These are phyloP conservation scores for Eragrostis tef DNA, from an alignment of 202 grass and related monocot genomes.

Conservation along the genomic window DNA sequence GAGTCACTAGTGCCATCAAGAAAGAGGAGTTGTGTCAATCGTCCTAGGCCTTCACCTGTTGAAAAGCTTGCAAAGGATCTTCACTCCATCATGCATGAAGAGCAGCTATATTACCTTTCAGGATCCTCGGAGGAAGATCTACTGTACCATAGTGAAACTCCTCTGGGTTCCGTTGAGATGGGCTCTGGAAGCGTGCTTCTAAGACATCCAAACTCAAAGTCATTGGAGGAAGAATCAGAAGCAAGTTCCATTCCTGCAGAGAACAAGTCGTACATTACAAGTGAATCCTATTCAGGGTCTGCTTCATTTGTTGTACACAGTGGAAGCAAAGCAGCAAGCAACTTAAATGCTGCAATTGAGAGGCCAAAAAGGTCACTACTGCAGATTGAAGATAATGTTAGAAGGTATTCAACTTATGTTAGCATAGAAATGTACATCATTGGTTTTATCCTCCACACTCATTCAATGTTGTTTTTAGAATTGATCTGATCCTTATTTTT, in stretches of 20 bases:
- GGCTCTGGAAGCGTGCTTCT: slow-evolving; percentile 91
- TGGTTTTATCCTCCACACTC: slow-evolving; percentile 6
- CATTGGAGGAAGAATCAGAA: slow-evolving; percentile 86
- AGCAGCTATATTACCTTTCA: slow-evolving; percentile 62
- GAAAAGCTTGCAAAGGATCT: slow-evolving; percentile 93
- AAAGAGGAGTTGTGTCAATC: slow-evolving; percentile 69
- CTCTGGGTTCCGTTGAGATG: slow-evolving; percentile 77
- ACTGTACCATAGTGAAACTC: slow-evolving; percentile 70
- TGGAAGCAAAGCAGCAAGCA: slow-evolving; percentile 54
- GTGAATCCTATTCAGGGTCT: slow-evolving; percentile 64
- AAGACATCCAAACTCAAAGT: slow-evolving; percentile 70
- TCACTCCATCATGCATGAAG: slow-evolving; percentile 81
- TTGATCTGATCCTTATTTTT: slow-evolving; percentile 24
- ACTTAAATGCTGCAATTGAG: slow-evolving; percentile 49
- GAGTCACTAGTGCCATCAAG: slow-evolving; percentile 75
- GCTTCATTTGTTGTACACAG: slow-evolving; percentile 51
- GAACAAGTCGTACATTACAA: slow-evolving; percentile 61
- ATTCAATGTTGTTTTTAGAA: slow-evolving; percentile 28
- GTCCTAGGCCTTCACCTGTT: slow-evolving; percentile 63
- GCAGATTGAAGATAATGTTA: slow-evolving; percentile 49
- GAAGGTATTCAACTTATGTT: slow-evolving; percentile 54
- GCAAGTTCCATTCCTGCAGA: slow-evolving; percentile 83
- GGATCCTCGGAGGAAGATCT: slow-evolving; percentile 80
- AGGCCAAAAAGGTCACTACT: slow-evolving; percentile 30
- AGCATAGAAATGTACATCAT: slow-evolving; percentile 31